Conservation (phyloP, 108 stramenopile species). For the Phaeodactylum tricornutum region DNA sequence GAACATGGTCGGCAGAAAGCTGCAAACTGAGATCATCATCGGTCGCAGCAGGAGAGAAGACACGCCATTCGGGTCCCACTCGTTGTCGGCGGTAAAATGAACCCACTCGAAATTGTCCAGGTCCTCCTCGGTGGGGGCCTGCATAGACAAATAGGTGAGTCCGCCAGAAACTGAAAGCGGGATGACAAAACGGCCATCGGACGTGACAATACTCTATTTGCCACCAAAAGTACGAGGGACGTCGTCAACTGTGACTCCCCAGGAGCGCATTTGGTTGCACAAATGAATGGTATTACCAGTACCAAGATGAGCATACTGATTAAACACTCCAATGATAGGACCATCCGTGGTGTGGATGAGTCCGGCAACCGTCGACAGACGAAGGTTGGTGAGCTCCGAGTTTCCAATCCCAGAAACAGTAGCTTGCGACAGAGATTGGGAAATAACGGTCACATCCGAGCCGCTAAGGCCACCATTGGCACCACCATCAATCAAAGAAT, state of each 20-base stretch:
- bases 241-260: slow-evolving; percentile 8
- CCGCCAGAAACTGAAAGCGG: slow-evolving; percentile 1
- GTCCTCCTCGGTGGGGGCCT: slow-evolving; percentile 1
- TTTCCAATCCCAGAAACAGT: slow-evolving; percentile 23
- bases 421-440: no score
- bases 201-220: slow-evolving; percentile 7
- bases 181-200: slow-evolving; percentile 6
- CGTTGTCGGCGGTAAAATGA: background rate
- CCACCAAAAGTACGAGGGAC: slow-evolving; percentile 4
- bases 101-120: slow-evolving; percentile 5
- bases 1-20: no score
- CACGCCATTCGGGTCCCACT: slow-evolving; percentile 28
- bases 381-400: slow-evolving; percentile 4
- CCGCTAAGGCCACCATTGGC: slow-evolving; percentile 26
- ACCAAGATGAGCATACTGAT: slow-evolving; percentile 19
- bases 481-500: slow-evolving; percentile 21
- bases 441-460: slow-evolving; percentile 12
- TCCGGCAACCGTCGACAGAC: slow-evolving; percentile 16
- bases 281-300: slow-evolving; percentile 16
- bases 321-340: slow-evolving; percentile 9
- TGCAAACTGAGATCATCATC: no score
- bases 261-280: slow-evolving; percentile 6
- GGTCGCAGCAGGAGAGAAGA: no score
- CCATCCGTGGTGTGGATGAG: slow-evolving; percentile 1
- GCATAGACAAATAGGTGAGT: background rate